Evolutionary conservation across 192 early-diverging fungal genomes (phyloP).

Genomic region (Coemansia reversa): DNA sequence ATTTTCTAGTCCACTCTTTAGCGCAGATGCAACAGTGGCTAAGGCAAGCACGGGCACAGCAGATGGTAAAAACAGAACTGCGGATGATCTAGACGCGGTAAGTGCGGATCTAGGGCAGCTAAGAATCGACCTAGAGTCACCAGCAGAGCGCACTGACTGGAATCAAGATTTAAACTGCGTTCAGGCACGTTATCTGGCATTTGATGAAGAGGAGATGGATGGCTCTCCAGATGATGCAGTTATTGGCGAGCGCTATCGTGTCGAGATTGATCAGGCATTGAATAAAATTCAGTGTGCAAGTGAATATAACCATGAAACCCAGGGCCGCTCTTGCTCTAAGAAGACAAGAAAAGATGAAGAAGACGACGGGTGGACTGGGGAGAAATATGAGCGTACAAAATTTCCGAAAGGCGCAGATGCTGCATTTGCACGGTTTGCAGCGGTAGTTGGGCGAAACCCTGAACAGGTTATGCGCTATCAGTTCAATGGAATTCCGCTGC

Average conservation of each 20-base stretch:
- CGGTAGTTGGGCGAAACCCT: conserved; percentile 67
- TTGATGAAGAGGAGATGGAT: conserved; percentile 30
- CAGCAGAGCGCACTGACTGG: conserved; percentile 25
- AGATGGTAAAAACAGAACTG: neutral
- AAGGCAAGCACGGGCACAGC: neutral
- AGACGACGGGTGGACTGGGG: conserved; percentile 68
- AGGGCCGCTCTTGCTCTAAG: neutral
- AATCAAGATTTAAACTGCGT: conserved; percentile 3
- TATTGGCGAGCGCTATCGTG: conserved; percentile 17
- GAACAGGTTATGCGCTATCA: conserved; percentile 85
- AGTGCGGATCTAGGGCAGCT: conserved; percentile 1
- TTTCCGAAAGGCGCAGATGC: conserved; percentile 74
- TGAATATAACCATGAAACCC: neutral
- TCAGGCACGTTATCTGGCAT: conserved; percentile 32
- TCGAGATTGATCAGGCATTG: conserved; percentile 33
- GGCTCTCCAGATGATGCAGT: neutral
- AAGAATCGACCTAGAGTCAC: neutral
- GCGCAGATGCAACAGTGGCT: neutral
- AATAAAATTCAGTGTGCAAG: conserved; percentile 6
- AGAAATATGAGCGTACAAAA: conserved; percentile 75
- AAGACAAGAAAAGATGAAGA: conserved; percentile 15
- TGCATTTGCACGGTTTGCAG: conserved; percentile 78
- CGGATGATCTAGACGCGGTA: neutral
- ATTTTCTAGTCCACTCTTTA: conserved; percentile 33
- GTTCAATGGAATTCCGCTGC: conserved; percentile 65